These are phyloP conservation scores for Chlamydomonas incerta DNA, from an alignment of 139 green algal species.

Conservation along the genomic window DNA sequence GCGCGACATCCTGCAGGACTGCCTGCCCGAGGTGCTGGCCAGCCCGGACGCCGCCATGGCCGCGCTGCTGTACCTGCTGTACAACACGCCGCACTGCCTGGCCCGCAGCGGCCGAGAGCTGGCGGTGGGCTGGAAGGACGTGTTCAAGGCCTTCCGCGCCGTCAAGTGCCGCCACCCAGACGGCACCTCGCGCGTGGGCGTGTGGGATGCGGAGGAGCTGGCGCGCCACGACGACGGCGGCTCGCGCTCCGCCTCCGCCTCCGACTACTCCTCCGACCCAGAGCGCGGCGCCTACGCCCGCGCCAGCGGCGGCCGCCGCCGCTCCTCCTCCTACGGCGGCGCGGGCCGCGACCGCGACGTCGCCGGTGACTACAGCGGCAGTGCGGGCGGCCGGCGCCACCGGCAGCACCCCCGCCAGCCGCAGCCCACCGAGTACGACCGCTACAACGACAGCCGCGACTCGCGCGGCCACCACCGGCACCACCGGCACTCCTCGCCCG, in stretches of 20 bases:
- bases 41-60: constrained; percentile 14
- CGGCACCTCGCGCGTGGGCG: constrained; percentile 9
- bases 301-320: not conserved
- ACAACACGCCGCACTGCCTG: constrained; percentile 27
- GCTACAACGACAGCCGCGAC: not conserved
- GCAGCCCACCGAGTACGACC: not conserved
- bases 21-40: constrained; percentile 13
- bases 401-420: not conserved
- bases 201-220: constrained; percentile 30
- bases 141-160: constrained; percentile 39
- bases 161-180: constrained; percentile 27
- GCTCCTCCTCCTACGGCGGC: not conserved
- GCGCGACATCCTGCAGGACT: constrained; percentile 9
- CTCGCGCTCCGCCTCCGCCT: not conserved
- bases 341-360: not conserved
- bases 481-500: not conserved
- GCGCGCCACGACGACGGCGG: not conserved
- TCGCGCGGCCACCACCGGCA: not conserved
- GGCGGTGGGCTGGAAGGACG: constrained; percentile 32
- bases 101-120: not conserved
- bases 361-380: not conserved
- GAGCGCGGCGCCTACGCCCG: too few species aligned
- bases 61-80: constrained; percentile 38
- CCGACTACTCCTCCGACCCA: not conserved
- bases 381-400: not conserved